These are phyloP conservation scores for Leccinum fibrillosum DNA, from an alignment of 768 basidiomycete species.

Conservation along the genomic window DNA sequence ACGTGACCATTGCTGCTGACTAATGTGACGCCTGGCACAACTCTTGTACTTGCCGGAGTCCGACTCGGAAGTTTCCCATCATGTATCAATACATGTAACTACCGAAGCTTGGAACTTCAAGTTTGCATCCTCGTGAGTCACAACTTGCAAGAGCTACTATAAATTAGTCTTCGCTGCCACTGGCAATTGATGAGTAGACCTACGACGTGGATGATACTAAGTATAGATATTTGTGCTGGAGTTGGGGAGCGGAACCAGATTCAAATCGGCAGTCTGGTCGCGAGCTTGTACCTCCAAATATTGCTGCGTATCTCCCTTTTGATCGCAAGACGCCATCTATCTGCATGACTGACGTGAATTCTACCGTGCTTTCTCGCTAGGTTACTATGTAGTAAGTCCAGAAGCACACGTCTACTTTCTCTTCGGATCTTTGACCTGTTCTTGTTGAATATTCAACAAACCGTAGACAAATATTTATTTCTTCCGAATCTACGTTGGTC, in stretches of 20 bases:
- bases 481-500: conserved; percentile 41
- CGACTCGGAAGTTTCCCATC: no score
- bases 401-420: background rate
- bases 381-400: conserved; percentile 59
- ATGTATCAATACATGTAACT: no score
- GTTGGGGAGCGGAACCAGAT: conserved; percentile 71
- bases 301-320: background rate
- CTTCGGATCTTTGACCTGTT: background rate
- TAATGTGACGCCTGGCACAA: no score
- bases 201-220: no score
- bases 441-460: background rate
- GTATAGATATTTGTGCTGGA: conserved; percentile 47
- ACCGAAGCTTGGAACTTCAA: no score
- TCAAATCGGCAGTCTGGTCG: conserved; percentile 44
- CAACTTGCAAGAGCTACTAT: no score
- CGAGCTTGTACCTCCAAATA: conserved; percentile 20
- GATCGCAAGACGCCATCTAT: conserved; percentile 24
- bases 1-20: no score
- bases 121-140: no score
- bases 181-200: no score
- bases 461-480: conserved; percentile 52
- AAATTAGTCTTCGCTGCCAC: no score
- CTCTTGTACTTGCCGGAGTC: no score
- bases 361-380: conserved; percentile 56
- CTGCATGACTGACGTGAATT: conserved; percentile 64